Base-by-base conservation (phyloP, 257 asterid genomes). In the Verbena officinalis region DNA sequence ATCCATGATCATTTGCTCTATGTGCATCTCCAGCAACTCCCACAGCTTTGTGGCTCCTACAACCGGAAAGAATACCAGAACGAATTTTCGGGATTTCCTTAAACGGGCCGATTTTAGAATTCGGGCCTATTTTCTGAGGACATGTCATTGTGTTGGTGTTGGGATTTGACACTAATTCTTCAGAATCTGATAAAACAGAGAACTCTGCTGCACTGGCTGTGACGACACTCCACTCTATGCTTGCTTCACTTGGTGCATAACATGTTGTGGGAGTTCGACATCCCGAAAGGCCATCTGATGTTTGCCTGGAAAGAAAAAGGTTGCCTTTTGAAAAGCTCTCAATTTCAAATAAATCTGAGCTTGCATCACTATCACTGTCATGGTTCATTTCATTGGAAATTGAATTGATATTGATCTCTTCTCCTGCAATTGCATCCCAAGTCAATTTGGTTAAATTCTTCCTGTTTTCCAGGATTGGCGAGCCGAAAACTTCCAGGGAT, bases 161-260 rank as follows among this genome's bases (percentile, higher is more conserved):
- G 16, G 75, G 38, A 0, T 65, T 44, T 0, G 48, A 44, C 59
- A 72, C 48, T 0, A 61, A 20, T 24, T 84, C 88, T 30, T 86
- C 91, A 0, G 76, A 36, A 42, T 86, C 96, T 1, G 96, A 86
- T 44, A 75, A 62, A 0, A 64, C 54, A 0, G 95, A 79, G 80
- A 84, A 88, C 83, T 72, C 78, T 0, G 84, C 95, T 4, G 90
- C 94, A 34, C 94, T 91, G 38, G 94, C 96, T 0, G 98, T 88
- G 3, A 83, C 72, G 1, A 89, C 88, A 17, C 96, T 91, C 98
- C 96, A 88, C 66, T 88, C 95, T 59, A 91, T 74, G 70, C 98
- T 91, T 19, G 86, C 95, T 69, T 91, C 96, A 7, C 97, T 91
- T n/a, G 96, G 96, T 3, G 95, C 91, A 48, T 90, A 85, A 58